Evolutionary conservation across 2,329 filamentous ascomycete genomes (phyloP).

Genomic region (Knufia fluminis): DNA sequence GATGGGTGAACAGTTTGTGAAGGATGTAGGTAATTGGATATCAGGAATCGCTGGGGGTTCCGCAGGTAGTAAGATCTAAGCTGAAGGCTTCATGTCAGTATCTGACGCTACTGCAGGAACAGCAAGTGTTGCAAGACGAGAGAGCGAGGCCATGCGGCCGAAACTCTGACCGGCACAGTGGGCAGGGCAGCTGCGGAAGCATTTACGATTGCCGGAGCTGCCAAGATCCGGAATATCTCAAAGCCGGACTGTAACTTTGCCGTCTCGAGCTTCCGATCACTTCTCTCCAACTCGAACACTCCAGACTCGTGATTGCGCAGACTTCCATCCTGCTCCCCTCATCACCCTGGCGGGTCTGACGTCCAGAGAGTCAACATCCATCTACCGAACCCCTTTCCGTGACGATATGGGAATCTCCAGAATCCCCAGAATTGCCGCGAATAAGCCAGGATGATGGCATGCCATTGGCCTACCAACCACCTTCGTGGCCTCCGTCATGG

Average conservation of each 20-base stretch:
- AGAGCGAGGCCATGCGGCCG: not conserved
- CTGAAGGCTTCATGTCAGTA: not conserved
- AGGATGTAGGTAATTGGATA: slow-evolving; percentile 60
- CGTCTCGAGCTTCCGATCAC: not conserved
- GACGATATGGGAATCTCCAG: not conserved
- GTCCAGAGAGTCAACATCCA: not conserved
- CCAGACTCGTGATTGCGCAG: not conserved
- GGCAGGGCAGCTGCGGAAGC: no score
- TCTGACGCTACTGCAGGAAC: slow-evolving; percentile 2
- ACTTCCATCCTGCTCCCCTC: not conserved
- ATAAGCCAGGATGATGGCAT: not conserved
- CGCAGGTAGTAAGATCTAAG: not conserved
- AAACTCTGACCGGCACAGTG: not conserved
- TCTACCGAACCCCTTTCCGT: slow-evolving; percentile 1
- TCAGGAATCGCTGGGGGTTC: not conserved
- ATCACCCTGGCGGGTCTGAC: not conserved
- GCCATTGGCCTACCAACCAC: not conserved
- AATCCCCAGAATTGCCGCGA: not conserved
- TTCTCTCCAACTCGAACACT: not conserved
- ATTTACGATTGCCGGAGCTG: no score
- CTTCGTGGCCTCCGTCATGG: no score
- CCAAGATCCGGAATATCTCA: not conserved
- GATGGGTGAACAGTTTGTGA: slow-evolving; percentile 32
- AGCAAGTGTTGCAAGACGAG: not conserved
- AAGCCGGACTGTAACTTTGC: not conserved